Percentiles rank a stretch among this genome's conserved stretches.
Conservation (phyloP, 2,329 filamentous ascomycete genomes). For the Colletotrichum melonis region DNA sequence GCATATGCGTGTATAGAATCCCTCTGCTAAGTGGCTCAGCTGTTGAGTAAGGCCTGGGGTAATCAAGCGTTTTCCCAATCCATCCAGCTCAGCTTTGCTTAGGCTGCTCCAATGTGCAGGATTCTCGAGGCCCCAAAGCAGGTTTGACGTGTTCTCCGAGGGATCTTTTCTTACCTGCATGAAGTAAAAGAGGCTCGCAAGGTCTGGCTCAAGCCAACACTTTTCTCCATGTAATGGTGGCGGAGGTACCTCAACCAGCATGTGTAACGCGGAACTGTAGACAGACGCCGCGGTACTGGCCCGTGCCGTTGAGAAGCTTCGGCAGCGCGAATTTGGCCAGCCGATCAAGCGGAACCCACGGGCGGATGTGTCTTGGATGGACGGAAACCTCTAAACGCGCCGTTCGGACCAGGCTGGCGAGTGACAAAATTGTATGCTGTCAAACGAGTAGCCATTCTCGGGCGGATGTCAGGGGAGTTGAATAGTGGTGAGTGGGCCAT, state of each 20-base stretch:
- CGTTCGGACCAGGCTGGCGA: neutral
- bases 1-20: constrained; percentile 5
- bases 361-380: neutral
- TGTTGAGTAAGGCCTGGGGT: neutral
- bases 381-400: neutral
- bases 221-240: neutral
- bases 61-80: neutral
- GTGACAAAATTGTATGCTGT: neutral
- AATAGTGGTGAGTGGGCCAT: neutral
- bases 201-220: neutral
- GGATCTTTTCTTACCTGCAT: constrained; percentile 5
- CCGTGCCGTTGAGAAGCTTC: constrained; percentile 1
- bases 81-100: neutral
- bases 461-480: neutral
- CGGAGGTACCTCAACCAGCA: neutral
- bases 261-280: neutral
- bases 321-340: constrained; percentile 12
- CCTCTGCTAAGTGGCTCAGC: neutral
- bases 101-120: neutral
- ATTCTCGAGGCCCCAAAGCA: neutral
- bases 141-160: constrained; percentile 21
- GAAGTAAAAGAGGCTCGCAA: neutral
- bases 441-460: neutral
- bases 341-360: constrained; percentile 12
- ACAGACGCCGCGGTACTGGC: neutral